Evolutionary conservation across 139 green algal species (phyloP), one percentile per base, ranked within the genome.

Genomic region (Tetradesmus obliquus): DNA sequence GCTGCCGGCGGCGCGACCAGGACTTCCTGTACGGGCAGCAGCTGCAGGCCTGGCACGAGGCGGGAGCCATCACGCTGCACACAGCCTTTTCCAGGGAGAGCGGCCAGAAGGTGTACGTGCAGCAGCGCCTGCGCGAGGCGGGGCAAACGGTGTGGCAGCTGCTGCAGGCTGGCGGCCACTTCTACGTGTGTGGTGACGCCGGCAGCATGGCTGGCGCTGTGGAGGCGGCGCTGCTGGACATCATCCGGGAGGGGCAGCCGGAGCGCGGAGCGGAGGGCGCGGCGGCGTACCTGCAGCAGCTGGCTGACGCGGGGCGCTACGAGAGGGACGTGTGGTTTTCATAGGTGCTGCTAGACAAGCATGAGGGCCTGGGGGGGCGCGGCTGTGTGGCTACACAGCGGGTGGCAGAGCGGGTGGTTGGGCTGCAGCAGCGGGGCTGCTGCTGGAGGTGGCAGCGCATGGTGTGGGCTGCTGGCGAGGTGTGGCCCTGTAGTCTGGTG

Each of bases 131-230:
- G 91, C 55, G 79, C n/a, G 94, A 98, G 92, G 82, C 55, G 2
- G 95, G 80, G 6, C 91, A 92, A 6, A 84, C 80, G 7, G 95
- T 99, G 79, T 98, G 96, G 97, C 7, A 92, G 32, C 91, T 98
- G 94, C 92, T 99, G 88, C 60, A 97, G 74, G 69, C 90, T 6
- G 95, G 93, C 0, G 97, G 80, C 2, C 96, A 98, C 91, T 97
- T 99, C 90, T 99, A 99, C 91, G 96, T 99, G 69, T 99, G 97
- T 88, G 97, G 97, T 24, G 97, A 99, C 86, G 97, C 96, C 3
- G 82, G 88, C 19, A 86, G 90, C 88, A 99, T 99, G 97, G 97
- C 97, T 12, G 94, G 93, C 0, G 93, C 94, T 17, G 95, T 97
- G 60, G 91, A 96, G 90, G n/a, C 85, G 24, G 89, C 82, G 88